A percentile compares a stretch with the other conserved stretches of the same genome.
Conservation (phyloP, 176 grass and related monocot genomes). For the Dactylis glomerata region DNA sequence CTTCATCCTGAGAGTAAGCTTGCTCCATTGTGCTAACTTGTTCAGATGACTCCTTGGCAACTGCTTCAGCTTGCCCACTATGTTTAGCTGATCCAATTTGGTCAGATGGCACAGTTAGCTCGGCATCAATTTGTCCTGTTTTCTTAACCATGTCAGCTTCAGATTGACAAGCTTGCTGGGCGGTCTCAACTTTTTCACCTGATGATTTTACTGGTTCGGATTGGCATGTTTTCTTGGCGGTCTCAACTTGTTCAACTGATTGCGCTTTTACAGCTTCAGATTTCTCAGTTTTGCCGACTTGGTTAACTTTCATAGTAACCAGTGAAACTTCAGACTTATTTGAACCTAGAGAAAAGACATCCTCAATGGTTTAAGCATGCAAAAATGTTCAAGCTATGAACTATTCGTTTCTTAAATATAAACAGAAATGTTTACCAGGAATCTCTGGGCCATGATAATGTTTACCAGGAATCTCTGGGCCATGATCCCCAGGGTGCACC, state of each 20-base stretch:
- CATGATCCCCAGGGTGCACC: constrained; percentile 24
- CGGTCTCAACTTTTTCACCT: neutral
- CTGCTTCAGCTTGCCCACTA: constrained; percentile 18
- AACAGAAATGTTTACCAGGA: constrained; percentile 38
- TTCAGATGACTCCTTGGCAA: constrained; percentile 9
- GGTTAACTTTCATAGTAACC: constrained; percentile 27
- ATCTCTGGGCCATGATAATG: constrained; percentile 17
- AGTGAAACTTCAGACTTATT: constrained; percentile 8
- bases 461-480: constrained; percentile 36
- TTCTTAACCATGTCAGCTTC: constrained; percentile 20
- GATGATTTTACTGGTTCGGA: constrained; percentile 24
- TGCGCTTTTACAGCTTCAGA: constrained; percentile 11
- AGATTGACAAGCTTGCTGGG: constrained; percentile 24
- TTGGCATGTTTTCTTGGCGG: constrained; percentile 18
- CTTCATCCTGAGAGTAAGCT: too few species aligned
- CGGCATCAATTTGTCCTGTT: constrained; percentile 19
- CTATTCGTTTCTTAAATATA: neutral
- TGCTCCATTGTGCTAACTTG: constrained; percentile 1
- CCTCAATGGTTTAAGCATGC: constrained; percentile 29
- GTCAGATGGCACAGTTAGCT: neutral
- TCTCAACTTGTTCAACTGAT: constrained; percentile 14
- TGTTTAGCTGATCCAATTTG: neutral
- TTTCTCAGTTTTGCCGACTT: constrained; percentile 24
- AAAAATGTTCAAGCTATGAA: neutral
- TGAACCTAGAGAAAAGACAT: constrained; percentile 33